Percentiles rank a stretch among this genome's conserved stretches.
phyloP scores from a whole-genome alignment of 176 grass and related monocot species.

The Urochloa ruziziensis region DNA sequence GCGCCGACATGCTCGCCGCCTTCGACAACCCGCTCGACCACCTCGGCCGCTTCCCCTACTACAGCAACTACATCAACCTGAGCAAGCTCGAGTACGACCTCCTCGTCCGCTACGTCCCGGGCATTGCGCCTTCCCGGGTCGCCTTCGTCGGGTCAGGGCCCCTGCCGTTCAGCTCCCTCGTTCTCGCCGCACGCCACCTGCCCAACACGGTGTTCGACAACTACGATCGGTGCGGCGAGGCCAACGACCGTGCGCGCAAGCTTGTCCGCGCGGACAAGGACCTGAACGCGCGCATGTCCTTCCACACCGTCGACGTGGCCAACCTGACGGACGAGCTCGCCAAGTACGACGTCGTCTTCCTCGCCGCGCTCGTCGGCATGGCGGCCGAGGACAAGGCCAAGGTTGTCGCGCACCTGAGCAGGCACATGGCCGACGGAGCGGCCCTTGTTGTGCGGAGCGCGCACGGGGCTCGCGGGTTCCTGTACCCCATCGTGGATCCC shows the following conservation, averaged over 20 bases:
- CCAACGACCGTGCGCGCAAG: conserved; percentile 38
- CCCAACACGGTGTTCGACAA: neutral
- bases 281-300: conserved; percentile 31
- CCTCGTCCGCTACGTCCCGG: conserved; percentile 20
- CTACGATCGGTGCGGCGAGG: conserved; percentile 13
- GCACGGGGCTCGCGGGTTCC: conserved; percentile 47
- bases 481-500: neutral
- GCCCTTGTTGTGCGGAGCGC: conserved; percentile 55
- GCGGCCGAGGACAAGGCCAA: conserved; percentile 25
- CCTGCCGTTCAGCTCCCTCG: conserved; percentile 28
- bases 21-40: too few relatives aligned
- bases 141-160: conserved; percentile 41
- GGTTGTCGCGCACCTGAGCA: conserved; percentile 43
- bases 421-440: conserved; percentile 40
- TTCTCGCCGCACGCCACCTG: conserved; percentile 34
- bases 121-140: neutral
- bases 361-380: conserved; percentile 51
- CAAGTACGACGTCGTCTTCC: conserved; percentile 55
- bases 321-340: conserved; percentile 20
- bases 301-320: conserved; percentile 47
- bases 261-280: conserved; percentile 19
- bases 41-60: conserved; percentile 6
- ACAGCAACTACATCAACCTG: conserved; percentile 45
- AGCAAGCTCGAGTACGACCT: conserved; percentile 43
- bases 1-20: too few relatives aligned